phyloP scores from a whole-genome alignment of 805 yeast species.

The Lachancea fermentati region DNA sequence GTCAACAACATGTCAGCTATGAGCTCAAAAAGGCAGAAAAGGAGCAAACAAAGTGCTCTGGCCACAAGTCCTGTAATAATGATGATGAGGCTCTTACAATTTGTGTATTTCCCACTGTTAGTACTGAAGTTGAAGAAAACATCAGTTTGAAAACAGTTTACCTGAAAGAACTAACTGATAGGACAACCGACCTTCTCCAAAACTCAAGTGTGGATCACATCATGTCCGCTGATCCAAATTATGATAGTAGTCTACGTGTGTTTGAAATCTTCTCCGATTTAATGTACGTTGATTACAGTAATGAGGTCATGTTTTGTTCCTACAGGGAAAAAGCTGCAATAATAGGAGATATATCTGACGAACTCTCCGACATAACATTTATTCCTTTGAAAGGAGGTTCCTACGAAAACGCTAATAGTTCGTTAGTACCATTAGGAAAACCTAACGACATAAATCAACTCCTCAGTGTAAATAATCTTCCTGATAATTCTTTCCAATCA shows the following conservation, averaged over 20 bases:
- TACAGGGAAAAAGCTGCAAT: slow-evolving; percentile 26
- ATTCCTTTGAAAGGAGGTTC: slow-evolving; percentile 27
- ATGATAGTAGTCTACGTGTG: slow-evolving; percentile 31
- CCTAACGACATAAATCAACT: slow-evolving; percentile 25
- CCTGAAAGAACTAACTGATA: slow-evolving; percentile 53
- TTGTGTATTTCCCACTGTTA: not conserved
- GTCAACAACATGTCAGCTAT: slow-evolving; percentile 8
- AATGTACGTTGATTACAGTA: slow-evolving; percentile 54
- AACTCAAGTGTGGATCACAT: slow-evolving; percentile 43
- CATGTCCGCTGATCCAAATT: slow-evolving; percentile 23
- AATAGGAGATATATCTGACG: slow-evolving; percentile 15
- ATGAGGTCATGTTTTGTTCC: slow-evolving; percentile 44
- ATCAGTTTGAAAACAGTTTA: slow-evolving; percentile 33
- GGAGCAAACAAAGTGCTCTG: slow-evolving; percentile 10
- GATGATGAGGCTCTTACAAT: not conserved
- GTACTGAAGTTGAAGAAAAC: slow-evolving; percentile 11
- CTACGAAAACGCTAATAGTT: slow-evolving; percentile 10
- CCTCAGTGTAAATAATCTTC: slow-evolving; percentile 27
- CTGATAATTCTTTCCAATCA: slow-evolving; percentile 22
- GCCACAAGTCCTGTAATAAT: not conserved
- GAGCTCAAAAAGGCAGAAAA: slow-evolving; percentile 1
- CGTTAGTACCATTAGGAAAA: not conserved
- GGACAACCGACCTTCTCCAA: slow-evolving; percentile 65
- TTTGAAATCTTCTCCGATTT: slow-evolving; percentile 33
- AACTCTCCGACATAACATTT: slow-evolving; percentile 17